Evolutionary conservation across 2,329 filamentous ascomycete species (phyloP).

Genomic region (Fusarium floridanum): DNA sequence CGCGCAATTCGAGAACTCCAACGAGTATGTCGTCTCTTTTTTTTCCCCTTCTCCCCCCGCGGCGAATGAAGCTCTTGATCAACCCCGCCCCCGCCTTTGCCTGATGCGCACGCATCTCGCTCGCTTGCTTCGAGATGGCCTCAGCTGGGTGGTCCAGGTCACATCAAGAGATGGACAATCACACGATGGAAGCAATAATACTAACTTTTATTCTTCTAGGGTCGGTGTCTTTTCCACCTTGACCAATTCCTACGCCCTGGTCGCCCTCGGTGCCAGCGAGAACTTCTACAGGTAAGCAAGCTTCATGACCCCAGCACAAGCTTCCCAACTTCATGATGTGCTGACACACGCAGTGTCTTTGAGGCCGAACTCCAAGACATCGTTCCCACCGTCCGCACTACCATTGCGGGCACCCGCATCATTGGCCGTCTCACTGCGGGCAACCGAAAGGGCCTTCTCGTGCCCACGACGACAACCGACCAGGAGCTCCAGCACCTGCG

Average conservation of each 20-base stretch:
- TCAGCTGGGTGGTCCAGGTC: not conserved
- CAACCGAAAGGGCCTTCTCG: slow-evolving; percentile 96
- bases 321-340: not conserved
- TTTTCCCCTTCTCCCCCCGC: not conserved
- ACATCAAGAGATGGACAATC: not conserved
- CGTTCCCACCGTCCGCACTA: slow-evolving; percentile 95
- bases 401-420: slow-evolving; percentile 96
- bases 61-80: slow-evolving; percentile 24
- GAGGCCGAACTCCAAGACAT: slow-evolving; percentile 98
- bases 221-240: slow-evolving; percentile 97
- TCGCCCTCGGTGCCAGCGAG: slow-evolving; percentile 94
- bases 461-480: slow-evolving; percentile 95
- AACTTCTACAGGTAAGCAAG: slow-evolving; percentile 90
- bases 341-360: slow-evolving; percentile 75
- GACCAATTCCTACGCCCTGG: slow-evolving; percentile 96
- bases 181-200: not conserved
- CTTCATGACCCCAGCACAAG: not conserved
- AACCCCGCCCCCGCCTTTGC: slow-evolving; percentile 46
- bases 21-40: slow-evolving; percentile 74
- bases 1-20: slow-evolving; percentile 89
- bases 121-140: not conserved
- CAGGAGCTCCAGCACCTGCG: slow-evolving; percentile 98
- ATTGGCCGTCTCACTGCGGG: slow-evolving; percentile 95
- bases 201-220: slow-evolving; percentile 61
- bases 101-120: slow-evolving; percentile 7